These are phyloP conservation scores for Ligustrum vulgare DNA, from an alignment of 257 asterid species.

Conservation along the genomic window DNA sequence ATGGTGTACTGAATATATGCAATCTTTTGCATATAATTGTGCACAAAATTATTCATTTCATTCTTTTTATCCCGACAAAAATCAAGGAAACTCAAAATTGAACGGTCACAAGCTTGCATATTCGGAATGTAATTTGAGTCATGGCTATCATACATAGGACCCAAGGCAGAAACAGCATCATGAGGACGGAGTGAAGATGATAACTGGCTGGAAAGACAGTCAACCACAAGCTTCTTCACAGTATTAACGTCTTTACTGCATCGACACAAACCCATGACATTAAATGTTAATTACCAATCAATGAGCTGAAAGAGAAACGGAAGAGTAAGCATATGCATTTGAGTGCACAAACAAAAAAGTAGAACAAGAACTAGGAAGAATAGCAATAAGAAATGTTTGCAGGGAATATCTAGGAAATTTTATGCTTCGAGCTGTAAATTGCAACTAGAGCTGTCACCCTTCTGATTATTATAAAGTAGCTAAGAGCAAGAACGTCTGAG, in stretches of 20 bases:
- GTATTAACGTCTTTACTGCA: constrained; percentile 96
- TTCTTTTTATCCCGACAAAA: constrained; percentile 82
- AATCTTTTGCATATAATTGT: constrained; percentile 85
- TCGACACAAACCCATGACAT: constrained; percentile 14
- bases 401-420: neutral
- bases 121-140: constrained; percentile 75
- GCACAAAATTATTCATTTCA: constrained; percentile 84
- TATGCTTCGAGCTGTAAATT: neutral
- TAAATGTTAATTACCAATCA: constrained; percentile 5
- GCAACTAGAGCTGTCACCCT: neutral
- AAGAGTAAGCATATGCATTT: neutral
- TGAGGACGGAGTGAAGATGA: constrained; percentile 95
- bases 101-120: constrained; percentile 73
- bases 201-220: constrained; percentile 66
- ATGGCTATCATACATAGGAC: constrained; percentile 90
- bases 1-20: constrained; percentile 82
- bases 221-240: constrained; percentile 94
- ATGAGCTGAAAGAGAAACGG: constrained; percentile 7
- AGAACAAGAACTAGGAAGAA: constrained; percentile 6
- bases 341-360: neutral
- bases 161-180: constrained; percentile 97
- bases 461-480: neutral
- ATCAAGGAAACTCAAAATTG: constrained; percentile 62
- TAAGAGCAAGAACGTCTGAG: neutral
- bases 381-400: neutral